phyloP scores from a whole-genome alignment of 2,329 filamentous ascomycete species.

The Neobulgaria alba region DNA sequence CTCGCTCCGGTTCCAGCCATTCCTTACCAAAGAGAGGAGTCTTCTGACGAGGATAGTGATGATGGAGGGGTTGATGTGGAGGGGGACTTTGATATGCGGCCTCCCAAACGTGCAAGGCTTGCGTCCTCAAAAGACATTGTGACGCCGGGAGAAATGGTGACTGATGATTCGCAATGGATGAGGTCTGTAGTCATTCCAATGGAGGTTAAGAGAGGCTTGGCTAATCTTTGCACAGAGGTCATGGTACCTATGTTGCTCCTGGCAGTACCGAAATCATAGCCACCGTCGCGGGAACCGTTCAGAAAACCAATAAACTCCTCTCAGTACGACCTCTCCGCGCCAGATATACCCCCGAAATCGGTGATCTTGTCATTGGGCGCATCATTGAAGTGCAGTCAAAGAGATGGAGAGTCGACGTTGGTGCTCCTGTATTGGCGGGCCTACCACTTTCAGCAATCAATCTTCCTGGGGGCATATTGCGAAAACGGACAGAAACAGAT shows the following conservation, averaged over 20 bases:
- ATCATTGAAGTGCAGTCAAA: conserved; percentile 91
- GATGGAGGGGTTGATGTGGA: conserved; percentile 28
- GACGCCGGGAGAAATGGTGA: conserved; percentile 83
- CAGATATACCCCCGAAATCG: conserved; percentile 91
- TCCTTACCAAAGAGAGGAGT: conserved; percentile 11
- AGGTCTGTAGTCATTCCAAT: conserved; percentile 37
- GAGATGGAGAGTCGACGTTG: conserved; percentile 92
- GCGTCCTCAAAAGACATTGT: conserved; percentile 49
- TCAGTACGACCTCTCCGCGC: conserved; percentile 85
- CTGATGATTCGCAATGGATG: conserved; percentile 95
- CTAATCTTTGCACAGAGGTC: conserved; percentile 52
- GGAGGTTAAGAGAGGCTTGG: background rate
- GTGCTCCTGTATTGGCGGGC: conserved; percentile 74
- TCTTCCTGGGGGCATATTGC: conserved; percentile 83
- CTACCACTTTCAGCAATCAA: conserved; percentile 88
- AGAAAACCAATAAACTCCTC: conserved; percentile 93
- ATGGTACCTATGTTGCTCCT: conserved; percentile 74
- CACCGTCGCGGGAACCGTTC: conserved; percentile 82
- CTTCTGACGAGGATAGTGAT: conserved; percentile 25
- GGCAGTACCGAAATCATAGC: conserved; percentile 65
- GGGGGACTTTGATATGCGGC: conserved; percentile 35
- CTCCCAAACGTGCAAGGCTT: conserved; percentile 33
- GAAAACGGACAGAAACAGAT: conserved; percentile 87
- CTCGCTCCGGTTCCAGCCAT: conserved; percentile 25
- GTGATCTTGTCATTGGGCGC: conserved; percentile 86